These are phyloP conservation scores for Omphalotus olearius DNA, from an alignment of 1,284 basidiomycete species.

Conservation along the genomic window DNA sequence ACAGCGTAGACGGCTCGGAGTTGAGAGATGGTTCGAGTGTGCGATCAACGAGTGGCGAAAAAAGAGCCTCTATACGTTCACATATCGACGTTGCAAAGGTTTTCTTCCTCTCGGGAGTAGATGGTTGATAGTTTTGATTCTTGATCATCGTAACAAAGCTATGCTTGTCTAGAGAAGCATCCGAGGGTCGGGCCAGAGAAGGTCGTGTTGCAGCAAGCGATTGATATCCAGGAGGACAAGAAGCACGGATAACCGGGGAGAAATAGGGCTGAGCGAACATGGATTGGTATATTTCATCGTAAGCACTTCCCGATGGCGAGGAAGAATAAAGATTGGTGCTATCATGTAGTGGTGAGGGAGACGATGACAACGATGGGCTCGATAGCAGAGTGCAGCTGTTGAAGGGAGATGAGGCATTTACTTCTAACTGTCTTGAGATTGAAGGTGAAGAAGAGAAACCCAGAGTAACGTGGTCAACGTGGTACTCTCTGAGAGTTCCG, in stretches of 20 bases:
- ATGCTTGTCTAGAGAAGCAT: background rate
- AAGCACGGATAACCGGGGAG: slow-evolving; percentile 8
- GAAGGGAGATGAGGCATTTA: background rate
- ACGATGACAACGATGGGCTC: background rate
- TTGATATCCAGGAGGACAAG: background rate
- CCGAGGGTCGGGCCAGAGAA: background rate
- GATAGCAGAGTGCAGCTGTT: background rate
- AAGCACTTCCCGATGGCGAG: background rate
- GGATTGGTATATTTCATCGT: background rate
- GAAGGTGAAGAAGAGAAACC: slow-evolving; percentile 6
- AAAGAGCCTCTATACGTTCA: slow-evolving; percentile 4
- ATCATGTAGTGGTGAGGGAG: slow-evolving; percentile 4
- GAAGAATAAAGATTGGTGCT: slow-evolving; percentile 6
- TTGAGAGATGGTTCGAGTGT: slow-evolving; percentile 4
- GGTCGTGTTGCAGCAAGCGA: background rate
- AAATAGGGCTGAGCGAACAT: slow-evolving; percentile 1
- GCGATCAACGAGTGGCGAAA: slow-evolving; percentile 4
- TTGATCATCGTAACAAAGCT: background rate
- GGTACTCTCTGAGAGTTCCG: slow-evolving; percentile 1
- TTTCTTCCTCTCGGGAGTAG: background rate
- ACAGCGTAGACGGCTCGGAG: background rate
- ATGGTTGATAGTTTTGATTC: background rate
- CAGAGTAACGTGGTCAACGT: background rate
- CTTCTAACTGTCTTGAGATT: background rate
- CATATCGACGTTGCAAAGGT: background rate